These are phyloP conservation scores for Blastomyces silverae DNA, from an alignment of 2,329 filamentous ascomycete genomes.

Conservation along the genomic window DNA sequence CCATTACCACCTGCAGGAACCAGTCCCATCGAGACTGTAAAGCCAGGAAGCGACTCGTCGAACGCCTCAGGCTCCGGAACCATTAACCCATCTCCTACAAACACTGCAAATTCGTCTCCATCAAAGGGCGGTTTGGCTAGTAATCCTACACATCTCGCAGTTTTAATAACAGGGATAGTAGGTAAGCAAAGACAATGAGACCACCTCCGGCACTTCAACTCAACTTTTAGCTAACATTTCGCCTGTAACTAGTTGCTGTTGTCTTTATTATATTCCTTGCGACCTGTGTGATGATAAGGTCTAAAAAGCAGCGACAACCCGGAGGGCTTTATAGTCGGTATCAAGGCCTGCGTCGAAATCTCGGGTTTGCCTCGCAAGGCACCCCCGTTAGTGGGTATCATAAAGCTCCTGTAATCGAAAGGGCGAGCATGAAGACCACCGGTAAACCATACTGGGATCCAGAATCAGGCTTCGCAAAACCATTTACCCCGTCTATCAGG, in stretches of 20 bases:
- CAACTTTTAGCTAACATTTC: not conserved
- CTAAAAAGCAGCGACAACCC: slow-evolving; percentile 7
- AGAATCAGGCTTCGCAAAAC: slow-evolving; percentile 19
- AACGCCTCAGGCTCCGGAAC: not conserved
- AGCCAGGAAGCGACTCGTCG: not conserved
- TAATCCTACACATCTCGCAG: slow-evolving; percentile 13
- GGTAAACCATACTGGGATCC: slow-evolving; percentile 17
- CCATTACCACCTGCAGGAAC: not conserved
- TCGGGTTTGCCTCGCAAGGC: not conserved
- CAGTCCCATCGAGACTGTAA: not conserved
- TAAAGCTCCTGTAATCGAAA: not conserved
- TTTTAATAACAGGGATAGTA: slow-evolving; percentile 10
- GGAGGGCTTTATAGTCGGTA: slow-evolving; percentile 10
- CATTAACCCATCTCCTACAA: not conserved
- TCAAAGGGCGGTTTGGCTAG: slow-evolving; percentile 1
- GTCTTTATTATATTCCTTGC: slow-evolving; percentile 1
- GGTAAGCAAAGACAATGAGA: not conserved
- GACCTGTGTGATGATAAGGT: slow-evolving; percentile 6
- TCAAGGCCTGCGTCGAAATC: slow-evolving; percentile 6
- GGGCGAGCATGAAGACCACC: not conserved
- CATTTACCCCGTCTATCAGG: slow-evolving; percentile 16
- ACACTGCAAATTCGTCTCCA: not conserved
- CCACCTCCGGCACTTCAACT: not conserved
- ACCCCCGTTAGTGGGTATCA: not conserved
- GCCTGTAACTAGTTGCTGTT: slow-evolving; percentile 2